These are phyloP conservation scores for Albugo candida DNA, from an alignment of 352 stramenopile genomes.

Conservation along the genomic window DNA sequence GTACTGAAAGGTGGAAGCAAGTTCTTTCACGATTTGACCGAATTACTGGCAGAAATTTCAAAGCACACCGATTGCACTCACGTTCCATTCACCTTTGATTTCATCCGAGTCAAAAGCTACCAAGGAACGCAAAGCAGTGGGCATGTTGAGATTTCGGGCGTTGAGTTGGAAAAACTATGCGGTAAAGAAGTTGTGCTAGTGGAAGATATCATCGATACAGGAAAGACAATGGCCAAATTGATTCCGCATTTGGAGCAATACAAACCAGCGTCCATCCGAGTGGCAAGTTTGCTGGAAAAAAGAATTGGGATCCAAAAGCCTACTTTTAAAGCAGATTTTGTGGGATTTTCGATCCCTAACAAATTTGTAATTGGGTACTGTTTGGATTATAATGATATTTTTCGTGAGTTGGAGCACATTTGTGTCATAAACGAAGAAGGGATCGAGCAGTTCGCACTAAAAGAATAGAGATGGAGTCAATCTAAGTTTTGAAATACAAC, in stretches of 20 bases:
- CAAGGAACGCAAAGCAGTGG: constrained; percentile 80
- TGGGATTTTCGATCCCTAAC: constrained; percentile 92
- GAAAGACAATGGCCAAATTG: constrained; percentile 84
- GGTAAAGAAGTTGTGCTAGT: constrained; percentile 87
- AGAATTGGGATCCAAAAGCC: constrained; percentile 60
- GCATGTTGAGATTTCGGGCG: constrained; percentile 81
- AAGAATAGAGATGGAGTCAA: too few relatives aligned
- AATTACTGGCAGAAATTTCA: constrained; percentile 66
- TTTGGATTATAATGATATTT: constrained; percentile 95
- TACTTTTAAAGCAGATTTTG: constrained; percentile 87
- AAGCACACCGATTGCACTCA: constrained; percentile 79
- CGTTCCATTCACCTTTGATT: constrained; percentile 87
- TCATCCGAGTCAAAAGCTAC: constrained; percentile 91
- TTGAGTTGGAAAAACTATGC: constrained; percentile 70
- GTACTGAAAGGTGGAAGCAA: constrained; percentile 81
- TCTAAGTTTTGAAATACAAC: too few relatives aligned
- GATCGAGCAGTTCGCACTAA: constrained; percentile 28
- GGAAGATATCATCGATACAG: constrained; percentile 97
- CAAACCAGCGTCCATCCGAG: constrained; percentile 66
- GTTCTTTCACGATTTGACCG: constrained; percentile 80
- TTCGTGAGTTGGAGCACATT: constrained; percentile 90
- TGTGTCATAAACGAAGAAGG: constrained; percentile 86
- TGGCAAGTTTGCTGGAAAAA: constrained; percentile 89
- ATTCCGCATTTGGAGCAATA: constrained; percentile 71
- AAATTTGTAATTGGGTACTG: constrained; percentile 92